Percentiles rank a stretch among this genome's conserved stretches.
These are phyloP conservation scores for Asterochloris sp. DNA, from an alignment of 139 green algal genomes.

Conservation along the genomic window DNA sequence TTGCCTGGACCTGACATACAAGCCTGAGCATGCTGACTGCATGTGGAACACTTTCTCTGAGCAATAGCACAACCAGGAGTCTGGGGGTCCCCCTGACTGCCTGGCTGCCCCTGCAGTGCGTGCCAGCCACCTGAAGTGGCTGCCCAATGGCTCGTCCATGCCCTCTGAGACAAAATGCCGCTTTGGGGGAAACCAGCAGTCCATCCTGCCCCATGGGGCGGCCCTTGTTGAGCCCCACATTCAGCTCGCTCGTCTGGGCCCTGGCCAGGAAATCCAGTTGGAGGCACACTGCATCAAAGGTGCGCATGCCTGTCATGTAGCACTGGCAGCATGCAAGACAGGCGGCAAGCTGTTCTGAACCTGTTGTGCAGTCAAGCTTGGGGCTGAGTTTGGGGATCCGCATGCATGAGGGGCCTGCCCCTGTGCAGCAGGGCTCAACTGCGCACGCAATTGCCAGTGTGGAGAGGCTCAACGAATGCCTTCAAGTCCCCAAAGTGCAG, in stretches of 20 bases:
- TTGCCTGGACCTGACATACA: too few relatives aligned
- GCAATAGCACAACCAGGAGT: too few relatives aligned
- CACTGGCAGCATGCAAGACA: constrained; percentile 30
- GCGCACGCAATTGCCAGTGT: too few relatives aligned
- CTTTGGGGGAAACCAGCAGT: constrained; percentile 60
- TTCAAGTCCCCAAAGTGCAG: too few relatives aligned
- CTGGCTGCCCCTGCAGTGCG: constrained; percentile 40
- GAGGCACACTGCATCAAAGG: constrained; percentile 90
- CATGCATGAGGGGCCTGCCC: too few relatives aligned
- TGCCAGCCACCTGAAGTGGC: constrained; percentile 71
- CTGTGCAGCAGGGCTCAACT: too few relatives aligned
- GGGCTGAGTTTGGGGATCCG: too few relatives aligned
- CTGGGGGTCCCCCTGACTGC: too few relatives aligned
- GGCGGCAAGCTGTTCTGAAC: constrained; percentile 7
- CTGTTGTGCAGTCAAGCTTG: too few relatives aligned
- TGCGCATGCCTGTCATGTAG: background rate
- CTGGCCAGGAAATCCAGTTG: constrained; percentile 83
- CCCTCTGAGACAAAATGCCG: constrained; percentile 76
- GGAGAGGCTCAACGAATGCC: too few relatives aligned
- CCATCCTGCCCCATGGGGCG: constrained; percentile 27
- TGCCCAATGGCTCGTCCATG: constrained; percentile 81
- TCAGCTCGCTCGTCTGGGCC: constrained; percentile 86
- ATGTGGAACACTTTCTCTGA: too few relatives aligned
- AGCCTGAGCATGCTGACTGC: too few relatives aligned
- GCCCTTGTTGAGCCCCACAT: constrained; percentile 78